Base-by-base conservation (phyloP, 2,329 filamentous ascomycete species). In the Sarocladiaceae sp. region DNA sequence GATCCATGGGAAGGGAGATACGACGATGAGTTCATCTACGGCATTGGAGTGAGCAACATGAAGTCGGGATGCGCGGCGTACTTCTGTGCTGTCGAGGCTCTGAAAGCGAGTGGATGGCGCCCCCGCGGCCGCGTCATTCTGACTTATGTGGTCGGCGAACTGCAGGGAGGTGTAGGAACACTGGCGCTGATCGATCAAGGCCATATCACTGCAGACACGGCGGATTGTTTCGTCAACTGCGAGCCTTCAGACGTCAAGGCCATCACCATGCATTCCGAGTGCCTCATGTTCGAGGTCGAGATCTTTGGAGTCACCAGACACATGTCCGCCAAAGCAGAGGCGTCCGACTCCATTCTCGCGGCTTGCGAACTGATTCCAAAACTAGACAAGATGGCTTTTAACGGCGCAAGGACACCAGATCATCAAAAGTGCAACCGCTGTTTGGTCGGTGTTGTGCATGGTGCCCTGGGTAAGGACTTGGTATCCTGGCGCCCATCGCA, bases 1-100 rank as follows among this genome's bases (percentile, higher is more conserved):
- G 54, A 58, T 35, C 56, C 55, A 6, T 58, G 55, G 54, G 56
- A 55, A 20, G 56, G 55, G 15, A 57, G 55, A 19, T 43, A 54
- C n/a, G 55, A 59, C 41, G 46, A 53, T 1, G 46, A 54, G 6
- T 58, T 57, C 44, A 53, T 59, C 21, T 34, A 34, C 33, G 33
- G 33, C 33, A 19, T 34, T 10, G 33, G 33, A n/a, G 33, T 34
- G 13, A 34, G 13, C 33, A 19, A 34, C 33, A 34, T 34, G 33
- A 34, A 34, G 15, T 34, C 33, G 7, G 56, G 56, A 19, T 58
- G 55, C 43, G 56, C 56, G 1, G 56, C 55, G 23, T 57, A 56
- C 47, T 57, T 47, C 43, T 55, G 54, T 42, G 54, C 54, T 5
- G 55, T 56, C n/a, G 47, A 55, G 29, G 45, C 52, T 1, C 46